Percentiles rank a stretch among this genome's conserved stretches.
Evolutionary conservation across 2,329 filamentous ascomycete genomes (phyloP).

Genomic region (Hypoxylon sp.): DNA sequence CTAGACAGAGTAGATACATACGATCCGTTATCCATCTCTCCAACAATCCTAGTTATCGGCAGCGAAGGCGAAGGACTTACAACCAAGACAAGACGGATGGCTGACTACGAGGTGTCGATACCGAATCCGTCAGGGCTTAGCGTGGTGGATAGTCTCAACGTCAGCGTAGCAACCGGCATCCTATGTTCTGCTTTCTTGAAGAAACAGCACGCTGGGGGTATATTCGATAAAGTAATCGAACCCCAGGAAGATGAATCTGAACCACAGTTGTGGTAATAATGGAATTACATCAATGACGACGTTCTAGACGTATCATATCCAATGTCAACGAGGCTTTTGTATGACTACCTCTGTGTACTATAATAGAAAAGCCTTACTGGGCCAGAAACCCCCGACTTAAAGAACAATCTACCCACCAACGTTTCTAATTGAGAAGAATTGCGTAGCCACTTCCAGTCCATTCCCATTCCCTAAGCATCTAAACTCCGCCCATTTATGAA

Average conservation of each 20-base stretch:
- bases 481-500: not conserved
- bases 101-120: constrained; percentile 77
- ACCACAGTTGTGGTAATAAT: constrained; percentile 42
- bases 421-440: too few species aligned
- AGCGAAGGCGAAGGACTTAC: constrained; percentile 83
- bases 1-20: constrained; percentile 62
- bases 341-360: constrained; percentile 28
- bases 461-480: not conserved
- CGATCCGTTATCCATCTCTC: constrained; percentile 69
- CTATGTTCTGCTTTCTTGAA: constrained; percentile 78
- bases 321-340: constrained; percentile 16
- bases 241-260: constrained; percentile 35
- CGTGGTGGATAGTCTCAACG: constrained; percentile 90
- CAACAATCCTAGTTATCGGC: constrained; percentile 85
- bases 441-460: not conserved
- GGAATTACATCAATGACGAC: constrained; percentile 26
- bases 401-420: not conserved
- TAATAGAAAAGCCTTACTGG: constrained; percentile 9
- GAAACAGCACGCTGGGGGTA: constrained; percentile 48
- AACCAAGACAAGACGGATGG: constrained; percentile 72
- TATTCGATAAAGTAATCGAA: constrained; percentile 44
- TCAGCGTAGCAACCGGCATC: constrained; percentile 87
- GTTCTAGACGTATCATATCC: constrained; percentile 9
- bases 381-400: not conserved
- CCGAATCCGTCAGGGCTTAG: constrained; percentile 64